These are phyloP conservation scores for Lasiosphaeria ovina DNA, from an alignment of 495 filamentous ascomycete genomes.

Conservation along the genomic window DNA sequence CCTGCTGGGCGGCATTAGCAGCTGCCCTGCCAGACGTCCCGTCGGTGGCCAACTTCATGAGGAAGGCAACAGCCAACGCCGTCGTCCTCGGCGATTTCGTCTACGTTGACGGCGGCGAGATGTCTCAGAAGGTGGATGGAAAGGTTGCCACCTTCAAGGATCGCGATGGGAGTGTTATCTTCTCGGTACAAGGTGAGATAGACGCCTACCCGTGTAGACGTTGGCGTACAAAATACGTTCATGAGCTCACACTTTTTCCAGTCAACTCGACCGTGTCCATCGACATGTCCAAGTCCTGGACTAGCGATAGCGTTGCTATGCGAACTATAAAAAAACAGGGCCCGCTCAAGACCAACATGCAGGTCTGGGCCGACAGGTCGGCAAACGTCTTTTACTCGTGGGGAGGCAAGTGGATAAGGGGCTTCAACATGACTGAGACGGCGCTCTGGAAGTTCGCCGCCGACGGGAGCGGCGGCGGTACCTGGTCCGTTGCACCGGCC, in stretches of 20 bases:
- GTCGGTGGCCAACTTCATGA: background rate
- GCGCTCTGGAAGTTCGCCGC: slow-evolving; percentile 35
- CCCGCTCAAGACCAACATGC: slow-evolving; percentile 21
- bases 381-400: slow-evolving; percentile 34
- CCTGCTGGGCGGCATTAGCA: background rate
- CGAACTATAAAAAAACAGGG: slow-evolving; percentile 27
- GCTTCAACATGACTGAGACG: slow-evolving; percentile 17
- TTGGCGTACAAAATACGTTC: background rate
- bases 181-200: background rate
- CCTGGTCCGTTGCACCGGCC: slow-evolving; percentile 26
- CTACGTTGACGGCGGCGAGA: slow-evolving; percentile 18
- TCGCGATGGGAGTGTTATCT: background rate
- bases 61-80: background rate
- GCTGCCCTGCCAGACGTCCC: background rate
- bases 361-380: slow-evolving; percentile 28
- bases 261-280: slow-evolving; percentile 39
- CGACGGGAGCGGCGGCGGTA: slow-evolving; percentile 35
- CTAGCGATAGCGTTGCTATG: slow-evolving; percentile 25
- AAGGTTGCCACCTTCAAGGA: background rate
- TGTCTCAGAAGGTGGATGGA: slow-evolving; percentile 14
- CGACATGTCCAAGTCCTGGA: slow-evolving; percentile 38
- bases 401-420: slow-evolving; percentile 29
- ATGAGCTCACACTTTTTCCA: background rate
- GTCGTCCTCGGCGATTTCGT: slow-evolving; percentile 6
- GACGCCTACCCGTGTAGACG: background rate